Evolutionary conservation across 2,329 filamentous ascomycete genomes (phyloP).

Genomic region (Diaporthe helianthi): DNA sequence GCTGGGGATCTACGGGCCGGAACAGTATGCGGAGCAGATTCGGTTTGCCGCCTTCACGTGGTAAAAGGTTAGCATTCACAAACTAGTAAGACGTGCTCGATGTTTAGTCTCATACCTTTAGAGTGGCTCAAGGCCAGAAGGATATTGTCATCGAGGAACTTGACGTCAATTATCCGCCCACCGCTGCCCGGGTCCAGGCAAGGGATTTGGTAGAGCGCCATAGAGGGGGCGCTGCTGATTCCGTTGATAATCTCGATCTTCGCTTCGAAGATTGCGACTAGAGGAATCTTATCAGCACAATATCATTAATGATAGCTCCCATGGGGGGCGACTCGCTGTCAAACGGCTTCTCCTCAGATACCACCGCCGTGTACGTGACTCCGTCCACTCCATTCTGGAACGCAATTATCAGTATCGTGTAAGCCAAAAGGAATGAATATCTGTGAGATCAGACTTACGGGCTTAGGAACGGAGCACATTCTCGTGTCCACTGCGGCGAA

Average conservation of each 20-base stretch:
- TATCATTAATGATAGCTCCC: background rate
- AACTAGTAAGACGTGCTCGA: background rate
- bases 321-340: background rate
- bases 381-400: slow-evolving; percentile 38
- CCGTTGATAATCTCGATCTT: slow-evolving; percentile 62
- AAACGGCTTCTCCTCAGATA: slow-evolving; percentile 44
- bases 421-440: too few relatives aligned
- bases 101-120: slow-evolving; percentile 42
- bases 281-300: background rate
- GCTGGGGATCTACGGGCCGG: background rate
- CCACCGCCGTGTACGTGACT: slow-evolving; percentile 51
- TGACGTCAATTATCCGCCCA: slow-evolving; percentile 64
- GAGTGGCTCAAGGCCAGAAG: slow-evolving; percentile 65
- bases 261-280: slow-evolving; percentile 57
- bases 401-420: background rate
- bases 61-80: background rate
- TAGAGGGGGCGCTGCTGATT: slow-evolving; percentile 57
- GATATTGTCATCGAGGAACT: slow-evolving; percentile 69
- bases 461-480: slow-evolving; percentile 52
- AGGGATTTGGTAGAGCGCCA: slow-evolving; percentile 36
- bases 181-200: background rate
- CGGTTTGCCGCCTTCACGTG: slow-evolving; percentile 9
- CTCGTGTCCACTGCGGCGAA: slow-evolving; percentile 54
- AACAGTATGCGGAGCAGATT: slow-evolving; percentile 23
- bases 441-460: slow-evolving; percentile 42